Conservation (phyloP, 495 filamentous ascomycete genomes). For the Thozetella sp. region DNA sequence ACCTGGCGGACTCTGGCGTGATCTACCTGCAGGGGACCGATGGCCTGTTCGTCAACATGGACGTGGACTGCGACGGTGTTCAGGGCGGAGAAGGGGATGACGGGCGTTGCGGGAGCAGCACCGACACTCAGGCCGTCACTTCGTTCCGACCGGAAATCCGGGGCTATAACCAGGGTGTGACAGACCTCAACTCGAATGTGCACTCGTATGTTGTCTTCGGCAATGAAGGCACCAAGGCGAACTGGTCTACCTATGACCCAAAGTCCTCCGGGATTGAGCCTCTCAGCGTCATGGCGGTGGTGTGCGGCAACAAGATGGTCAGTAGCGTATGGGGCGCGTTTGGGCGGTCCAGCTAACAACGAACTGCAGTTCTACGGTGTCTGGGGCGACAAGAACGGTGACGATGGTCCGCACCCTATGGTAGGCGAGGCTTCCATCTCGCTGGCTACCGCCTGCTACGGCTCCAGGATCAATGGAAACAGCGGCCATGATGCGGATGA, state of each 20-base stretch:
- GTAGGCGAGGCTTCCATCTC: conserved; percentile 62
- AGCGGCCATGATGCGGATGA: conserved; percentile 51
- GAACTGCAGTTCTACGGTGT: conserved; percentile 57
- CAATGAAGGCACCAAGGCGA: conserved; percentile 44
- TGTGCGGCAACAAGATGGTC: conserved; percentile 59
- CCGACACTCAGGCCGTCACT: conserved; percentile 54
- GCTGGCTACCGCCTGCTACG: conserved; percentile 61
- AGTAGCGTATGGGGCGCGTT: conserved; percentile 10
- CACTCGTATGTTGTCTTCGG: conserved; percentile 73
- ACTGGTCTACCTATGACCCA: conserved; percentile 52
- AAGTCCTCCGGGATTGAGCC: conserved; percentile 53
- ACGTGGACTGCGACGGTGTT: conserved; percentile 70
- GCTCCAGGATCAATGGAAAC: conserved; percentile 43
- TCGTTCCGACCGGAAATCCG: conserved; percentile 51
- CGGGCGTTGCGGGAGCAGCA: conserved; percentile 48
- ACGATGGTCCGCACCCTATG: conserved; percentile 38
- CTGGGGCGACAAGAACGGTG: conserved; percentile 69
- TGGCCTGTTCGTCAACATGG: conserved; percentile 52
- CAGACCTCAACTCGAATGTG: conserved; percentile 60
- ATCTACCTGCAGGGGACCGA: conserved; percentile 37
- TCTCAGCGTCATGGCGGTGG: conserved; percentile 64
- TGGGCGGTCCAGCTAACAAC: too few species aligned
- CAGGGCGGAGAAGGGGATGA: conserved; percentile 47
- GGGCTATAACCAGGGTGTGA: conserved; percentile 43
- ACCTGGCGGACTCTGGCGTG: conserved; percentile 25